A percentile compares a stretch with the other conserved stretches of the same genome.
Conservation (phyloP, 805 yeast species). For the Yarrowia sp. region DNA sequence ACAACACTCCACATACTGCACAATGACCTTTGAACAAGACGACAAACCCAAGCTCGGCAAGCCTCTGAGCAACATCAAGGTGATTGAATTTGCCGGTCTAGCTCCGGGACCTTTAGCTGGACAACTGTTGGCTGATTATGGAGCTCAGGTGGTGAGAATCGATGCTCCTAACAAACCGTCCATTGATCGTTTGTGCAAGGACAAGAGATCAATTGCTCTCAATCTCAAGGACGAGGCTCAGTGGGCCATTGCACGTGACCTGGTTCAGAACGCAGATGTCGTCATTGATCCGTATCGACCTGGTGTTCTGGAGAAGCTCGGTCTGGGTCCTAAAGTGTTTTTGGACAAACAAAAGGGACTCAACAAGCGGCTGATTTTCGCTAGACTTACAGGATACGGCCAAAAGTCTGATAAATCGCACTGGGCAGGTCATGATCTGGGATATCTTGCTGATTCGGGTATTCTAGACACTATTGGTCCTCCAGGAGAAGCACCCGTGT, state of each 20-base stretch:
- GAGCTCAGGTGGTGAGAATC: conserved; percentile 30
- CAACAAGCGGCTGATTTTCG: conserved; percentile 25
- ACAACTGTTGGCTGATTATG: conserved; percentile 29
- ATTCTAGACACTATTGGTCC: conserved; percentile 29
- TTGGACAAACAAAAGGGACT: conserved; percentile 23
- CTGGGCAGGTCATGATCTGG: conserved; percentile 28
- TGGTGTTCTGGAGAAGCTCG: conserved; percentile 17
- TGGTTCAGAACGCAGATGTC: conserved; percentile 4
- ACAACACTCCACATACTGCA: neutral
- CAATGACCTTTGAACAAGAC: conserved; percentile 25
- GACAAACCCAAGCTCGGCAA: conserved; percentile 19
- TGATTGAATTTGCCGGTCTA: conserved; percentile 31
- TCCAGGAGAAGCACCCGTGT: conserved; percentile 27
- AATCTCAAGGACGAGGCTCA: conserved; percentile 20
- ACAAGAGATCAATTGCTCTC: conserved; percentile 24
- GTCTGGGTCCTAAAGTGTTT: conserved; percentile 9
- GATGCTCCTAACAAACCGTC: conserved; percentile 25
- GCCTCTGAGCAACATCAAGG: conserved; percentile 29
- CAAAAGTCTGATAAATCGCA: conserved; percentile 2
- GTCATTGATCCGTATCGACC: conserved; percentile 23
- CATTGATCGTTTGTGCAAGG: conserved; percentile 28
- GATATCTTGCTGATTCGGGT: conserved; percentile 30
- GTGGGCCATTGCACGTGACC: conserved; percentile 7
- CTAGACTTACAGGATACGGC: conserved; percentile 27
- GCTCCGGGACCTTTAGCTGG: conserved; percentile 32